phyloP scores from a whole-genome alignment of 2,329 filamentous ascomycete species.

The Phyllosticta ampelicida region DNA sequence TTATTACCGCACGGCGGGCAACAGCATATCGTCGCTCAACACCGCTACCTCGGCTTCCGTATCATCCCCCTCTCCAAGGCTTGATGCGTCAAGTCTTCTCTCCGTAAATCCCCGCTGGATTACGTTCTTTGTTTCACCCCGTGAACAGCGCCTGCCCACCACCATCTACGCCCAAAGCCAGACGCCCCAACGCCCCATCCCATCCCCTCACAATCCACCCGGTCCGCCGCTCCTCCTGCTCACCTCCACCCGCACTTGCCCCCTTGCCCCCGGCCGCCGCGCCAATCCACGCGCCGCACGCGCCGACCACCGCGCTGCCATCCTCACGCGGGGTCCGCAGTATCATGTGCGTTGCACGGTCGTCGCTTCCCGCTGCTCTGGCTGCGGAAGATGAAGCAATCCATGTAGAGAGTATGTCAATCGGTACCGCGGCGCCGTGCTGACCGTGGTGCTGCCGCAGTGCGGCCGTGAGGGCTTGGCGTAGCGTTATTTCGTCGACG shows the following conservation, averaged over 20 bases:
- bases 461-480: conserved; percentile 51
- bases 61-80: too few relatives aligned
- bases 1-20: too few relatives aligned
- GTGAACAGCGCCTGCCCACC: neutral
- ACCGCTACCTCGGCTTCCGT: too few relatives aligned
- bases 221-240: neutral
- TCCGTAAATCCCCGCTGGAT: too few relatives aligned
- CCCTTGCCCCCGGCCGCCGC: conserved; percentile 1
- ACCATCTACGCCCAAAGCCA: neutral
- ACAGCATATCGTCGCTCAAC: too few relatives aligned
- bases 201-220: conserved; percentile 5
- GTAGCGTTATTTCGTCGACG: conserved; percentile 51
- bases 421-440: conserved; percentile 52
- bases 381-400: neutral
- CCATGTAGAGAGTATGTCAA: conserved; percentile 48
- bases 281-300: conserved; percentile 20
- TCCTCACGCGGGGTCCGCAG: conserved; percentile 54
- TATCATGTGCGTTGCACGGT: conserved; percentile 41
- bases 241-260: neutral
- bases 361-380: neutral
- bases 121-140: neutral
- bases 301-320: conserved; percentile 49
- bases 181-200: conserved; percentile 4
- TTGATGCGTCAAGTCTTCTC: too few relatives aligned
- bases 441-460: conserved; percentile 57